Evolutionary conservation across 108 stramenopile species (phyloP).

Genomic region (Poteriospumella lacustris): DNA sequence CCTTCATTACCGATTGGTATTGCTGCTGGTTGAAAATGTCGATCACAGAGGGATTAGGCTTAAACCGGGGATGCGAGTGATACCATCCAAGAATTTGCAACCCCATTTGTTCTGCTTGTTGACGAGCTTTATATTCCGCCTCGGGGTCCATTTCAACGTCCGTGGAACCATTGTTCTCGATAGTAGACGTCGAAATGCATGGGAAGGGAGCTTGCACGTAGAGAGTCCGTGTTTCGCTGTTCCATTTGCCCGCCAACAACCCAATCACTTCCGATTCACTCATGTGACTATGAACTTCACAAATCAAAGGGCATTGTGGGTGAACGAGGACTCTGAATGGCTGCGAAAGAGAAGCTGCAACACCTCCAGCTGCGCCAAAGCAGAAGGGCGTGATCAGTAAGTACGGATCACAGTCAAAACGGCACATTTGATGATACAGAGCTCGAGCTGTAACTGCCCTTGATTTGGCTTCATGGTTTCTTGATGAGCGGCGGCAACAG

Average conservation of each 20-base stretch:
- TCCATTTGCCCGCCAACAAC: conserved; percentile 55
- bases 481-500: too few relatives aligned
- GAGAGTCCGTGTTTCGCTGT: conserved; percentile 40
- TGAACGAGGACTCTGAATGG: conserved; percentile 30
- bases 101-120: conserved; percentile 45
- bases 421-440: too few relatives aligned
- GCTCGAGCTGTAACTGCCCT: too few relatives aligned
- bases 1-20: conserved; percentile 54
- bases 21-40: conserved; percentile 59
- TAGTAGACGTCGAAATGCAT: conserved; percentile 46
- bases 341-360: background rate
- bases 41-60: conserved; percentile 52
- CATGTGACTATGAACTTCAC: conserved; percentile 62
- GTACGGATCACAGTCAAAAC: background rate
- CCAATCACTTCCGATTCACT: conserved; percentile 62
- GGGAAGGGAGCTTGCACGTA: conserved; percentile 62
- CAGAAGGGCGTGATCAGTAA: background rate
- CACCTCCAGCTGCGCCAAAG: background rate
- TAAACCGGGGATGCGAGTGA: conserved; percentile 51
- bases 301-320: conserved; percentile 52
- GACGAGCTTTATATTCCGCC: conserved; percentile 51
- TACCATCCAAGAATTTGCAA: conserved; percentile 62
- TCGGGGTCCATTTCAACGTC: conserved; percentile 67
- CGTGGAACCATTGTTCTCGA: conserved; percentile 49
- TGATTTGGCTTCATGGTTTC: too few relatives aligned